Evolutionary conservation across 352 stramenopile species (phyloP), one percentile per base, ranked within the genome.

Genomic region (Pythium rhizo-oryzae): DNA sequence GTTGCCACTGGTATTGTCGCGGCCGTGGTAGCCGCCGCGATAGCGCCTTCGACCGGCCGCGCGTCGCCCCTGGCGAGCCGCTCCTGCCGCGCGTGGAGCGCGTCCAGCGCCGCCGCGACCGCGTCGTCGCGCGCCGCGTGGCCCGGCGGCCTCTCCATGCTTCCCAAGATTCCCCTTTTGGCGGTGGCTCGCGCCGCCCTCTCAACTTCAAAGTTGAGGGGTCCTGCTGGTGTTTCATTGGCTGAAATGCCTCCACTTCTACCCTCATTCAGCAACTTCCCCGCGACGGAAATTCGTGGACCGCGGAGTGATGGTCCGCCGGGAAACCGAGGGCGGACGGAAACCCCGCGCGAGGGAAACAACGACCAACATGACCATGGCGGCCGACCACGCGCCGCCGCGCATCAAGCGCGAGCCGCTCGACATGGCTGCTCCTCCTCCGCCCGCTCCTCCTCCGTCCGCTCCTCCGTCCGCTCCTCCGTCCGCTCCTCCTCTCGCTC

Each of bases 31-130:
- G 15, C 41, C 6, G 41, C 18, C 41, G 18, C 8, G 12, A 49
- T 7, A 16, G 39, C 18, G 24, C 30, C 41, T 6, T 49, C 8
- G 11, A n/a, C n/a, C n/a, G 41, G 18, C 18, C 41, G 43, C n/a
- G 69, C 69, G 0, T 58, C 57, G 21, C 70, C 65, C 8, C 59
- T 47, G 47, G 61, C 64, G 25, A 77, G 54, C 16, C 58, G 49
- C 46, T 67, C 60, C n/a, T 64, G 60, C 1, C 57, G 65, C 13
- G 47, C 64, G 9, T 67, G 61, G 62, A 77, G 65, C 19, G 74
- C 65, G 47, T 65, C 66, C 4, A 79, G 62, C 19, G 61, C 61
- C 1, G 61, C 49, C 23, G 43, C 50, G 18, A 69, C 30, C 23
- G 19, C 46, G 33, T 30, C 53, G 18, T 39, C 25, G 2, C n/a